Conservation (phyloP, 495 filamentous ascomycete species). For the Peziza echinospora region DNA sequence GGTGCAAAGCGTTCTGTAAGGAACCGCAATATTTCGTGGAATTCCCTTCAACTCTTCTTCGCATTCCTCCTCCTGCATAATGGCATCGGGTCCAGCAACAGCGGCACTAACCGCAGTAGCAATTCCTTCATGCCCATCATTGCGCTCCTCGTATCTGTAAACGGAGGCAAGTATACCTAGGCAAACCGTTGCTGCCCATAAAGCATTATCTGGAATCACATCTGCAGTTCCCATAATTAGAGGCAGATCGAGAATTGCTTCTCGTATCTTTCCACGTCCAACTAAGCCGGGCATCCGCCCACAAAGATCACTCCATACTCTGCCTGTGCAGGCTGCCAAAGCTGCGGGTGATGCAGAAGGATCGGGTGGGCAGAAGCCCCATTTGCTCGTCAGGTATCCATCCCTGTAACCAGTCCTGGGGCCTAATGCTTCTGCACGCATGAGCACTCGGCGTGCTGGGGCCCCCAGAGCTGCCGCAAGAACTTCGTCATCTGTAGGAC, state of each 20-base stretch:
- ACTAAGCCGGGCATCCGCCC: constrained; percentile 32
- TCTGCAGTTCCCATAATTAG: constrained; percentile 27
- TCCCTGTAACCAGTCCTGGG: constrained; percentile 31
- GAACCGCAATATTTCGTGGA: constrained; percentile 26
- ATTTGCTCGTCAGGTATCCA: constrained; percentile 29
- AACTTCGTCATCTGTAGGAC: constrained; percentile 25
- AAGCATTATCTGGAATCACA: constrained; percentile 27
- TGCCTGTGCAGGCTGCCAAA: constrained; percentile 26
- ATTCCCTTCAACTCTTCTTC: constrained; percentile 29
- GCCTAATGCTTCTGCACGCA: constrained; percentile 30
- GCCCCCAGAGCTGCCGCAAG: constrained; percentile 30
- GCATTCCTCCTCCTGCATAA: constrained; percentile 20
- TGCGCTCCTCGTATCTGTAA: constrained; percentile 30
- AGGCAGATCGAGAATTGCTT: constrained; percentile 28
- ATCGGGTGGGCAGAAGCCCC: constrained; percentile 31
- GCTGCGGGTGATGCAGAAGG: constrained; percentile 27
- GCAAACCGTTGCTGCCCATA: constrained; percentile 31
- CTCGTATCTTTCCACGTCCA: constrained; percentile 26
- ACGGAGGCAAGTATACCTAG: constrained; percentile 30
- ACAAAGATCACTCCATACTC: constrained; percentile 32
- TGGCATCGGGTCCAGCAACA: background rate
- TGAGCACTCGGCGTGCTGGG: constrained; percentile 30
- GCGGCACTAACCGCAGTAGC: constrained; percentile 17
- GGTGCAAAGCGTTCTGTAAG: constrained; percentile 27
- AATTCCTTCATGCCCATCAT: constrained; percentile 31